phyloP scores from a whole-genome alignment of 2,329 filamentous ascomycete genomes.

The Fusarium ambrosium region DNA sequence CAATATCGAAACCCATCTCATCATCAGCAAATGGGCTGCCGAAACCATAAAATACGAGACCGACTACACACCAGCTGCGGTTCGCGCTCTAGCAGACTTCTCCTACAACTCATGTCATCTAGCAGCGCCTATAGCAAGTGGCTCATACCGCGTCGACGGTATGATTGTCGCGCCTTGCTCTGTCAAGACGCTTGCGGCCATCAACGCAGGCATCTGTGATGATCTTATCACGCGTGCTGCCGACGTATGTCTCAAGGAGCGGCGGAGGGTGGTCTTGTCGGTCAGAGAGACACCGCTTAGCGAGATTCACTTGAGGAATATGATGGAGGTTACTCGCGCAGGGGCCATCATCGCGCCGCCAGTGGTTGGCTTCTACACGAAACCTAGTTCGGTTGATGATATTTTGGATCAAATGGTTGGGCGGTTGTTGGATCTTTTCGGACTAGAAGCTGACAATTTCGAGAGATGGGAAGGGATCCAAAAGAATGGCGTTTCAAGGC shows the following conservation, averaged over 20 bases:
- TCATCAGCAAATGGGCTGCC: slow-evolving; percentile 39
- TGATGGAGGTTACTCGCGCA: slow-evolving; percentile 55
- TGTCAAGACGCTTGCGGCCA: slow-evolving; percentile 62
- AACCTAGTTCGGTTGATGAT: slow-evolving; percentile 56
- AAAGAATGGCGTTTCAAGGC: background rate
- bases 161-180: slow-evolving; percentile 65
- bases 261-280: slow-evolving; percentile 55
- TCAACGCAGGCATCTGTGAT: slow-evolving; percentile 59
- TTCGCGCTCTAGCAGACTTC: slow-evolving; percentile 30
- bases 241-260: slow-evolving; percentile 63
- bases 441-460: slow-evolving; percentile 56
- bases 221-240: slow-evolving; percentile 62
- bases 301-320: slow-evolving; percentile 62
- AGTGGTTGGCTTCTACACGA: slow-evolving; percentile 60
- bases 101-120: slow-evolving; percentile 36
- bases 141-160: slow-evolving; percentile 49
- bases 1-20: slow-evolving; percentile 37
- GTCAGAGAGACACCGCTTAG: slow-evolving; percentile 62
- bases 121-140: slow-evolving; percentile 35
- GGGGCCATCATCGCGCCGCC: slow-evolving; percentile 61
- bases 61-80: slow-evolving; percentile 25
- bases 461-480: slow-evolving; percentile 51
- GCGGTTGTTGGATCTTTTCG: slow-evolving; percentile 61
- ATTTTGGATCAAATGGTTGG: slow-evolving; percentile 61
- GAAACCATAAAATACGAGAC: slow-evolving; percentile 39